Evolutionary conservation across 164 flowering plant species (phyloP).

Genomic region (Magnolia kwangsiensis): DNA sequence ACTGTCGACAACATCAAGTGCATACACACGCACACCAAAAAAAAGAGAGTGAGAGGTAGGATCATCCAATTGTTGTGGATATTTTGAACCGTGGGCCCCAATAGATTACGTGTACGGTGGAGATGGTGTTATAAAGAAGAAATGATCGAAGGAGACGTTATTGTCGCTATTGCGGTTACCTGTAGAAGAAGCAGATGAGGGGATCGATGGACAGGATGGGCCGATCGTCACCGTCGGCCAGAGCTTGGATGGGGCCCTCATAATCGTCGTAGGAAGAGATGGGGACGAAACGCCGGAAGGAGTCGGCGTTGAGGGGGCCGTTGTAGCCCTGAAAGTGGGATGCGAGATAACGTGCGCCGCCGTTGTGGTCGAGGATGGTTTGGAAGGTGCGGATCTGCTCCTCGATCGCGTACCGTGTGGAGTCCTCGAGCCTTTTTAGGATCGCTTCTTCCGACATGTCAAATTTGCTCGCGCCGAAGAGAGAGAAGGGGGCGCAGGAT

Average conservation of each 20-base stretch:
- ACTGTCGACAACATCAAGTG: neutral
- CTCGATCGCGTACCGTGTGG: slow-evolving; percentile 25
- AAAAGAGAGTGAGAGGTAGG: neutral
- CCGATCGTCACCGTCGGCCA: slow-evolving; percentile 30
- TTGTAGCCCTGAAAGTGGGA: slow-evolving; percentile 18
- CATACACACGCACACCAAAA: neutral
- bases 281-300: slow-evolving; percentile 38
- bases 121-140: neutral
- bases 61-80: neutral
- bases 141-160: neutral
- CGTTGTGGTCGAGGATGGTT: slow-evolving; percentile 32
- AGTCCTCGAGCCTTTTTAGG: slow-evolving; percentile 29
- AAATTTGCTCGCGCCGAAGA: no score
- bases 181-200: slow-evolving; percentile 54
- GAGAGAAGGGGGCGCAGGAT: no score
- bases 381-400: slow-evolving; percentile 36
- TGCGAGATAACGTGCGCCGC: slow-evolving; percentile 36
- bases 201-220: slow-evolving; percentile 44
- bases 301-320: slow-evolving; percentile 18
- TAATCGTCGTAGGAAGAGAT: slow-evolving; percentile 43
- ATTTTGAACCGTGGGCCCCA: neutral
- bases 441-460: slow-evolving; percentile 24
- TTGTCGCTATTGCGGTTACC: slow-evolving; percentile 17
- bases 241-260: slow-evolving; percentile 26
- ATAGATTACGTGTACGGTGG: neutral